Base-by-base conservation (phyloP, 2,329 filamentous ascomycete species). In the Epichloe bromicola region DNA sequence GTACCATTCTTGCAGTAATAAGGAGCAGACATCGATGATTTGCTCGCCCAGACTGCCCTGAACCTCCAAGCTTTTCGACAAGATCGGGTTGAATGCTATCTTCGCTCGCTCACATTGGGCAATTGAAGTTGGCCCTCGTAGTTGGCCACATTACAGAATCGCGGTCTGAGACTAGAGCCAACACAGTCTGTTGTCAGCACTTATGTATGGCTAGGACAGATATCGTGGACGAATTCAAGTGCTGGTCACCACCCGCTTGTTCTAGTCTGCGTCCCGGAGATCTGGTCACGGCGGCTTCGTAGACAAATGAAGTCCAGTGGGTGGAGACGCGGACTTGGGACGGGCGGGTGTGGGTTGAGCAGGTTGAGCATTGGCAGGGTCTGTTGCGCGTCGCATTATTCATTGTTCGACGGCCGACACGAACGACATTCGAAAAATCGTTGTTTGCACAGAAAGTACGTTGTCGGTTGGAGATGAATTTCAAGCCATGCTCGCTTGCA, bases 201-300 rank as follows among this genome's bases (percentile, higher is more conserved):
- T 30, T 30, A 30, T 44, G 41, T 7, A 15, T 44, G 23, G 41
- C 41, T 19, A 44, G 11, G 17, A 19, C 12, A 26, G 20, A 43
- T 19, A 38, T 34, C 33, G 46, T 30, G 48, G 19, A 46, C 38
- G 23, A 41, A 46, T 46, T 50, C 20, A 15, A 19, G 19, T 37
- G 20, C 15, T 39, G 14, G 26, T 23, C 48, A 23, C 43, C n/a
- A 20, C 19, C 41, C 36, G n/a, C 12, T n/a, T 38, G 36, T 38
- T 17, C 7, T 42, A 42, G 39, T 19, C 17, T 23, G 39, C 23
- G 54, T 54, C 57, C 62, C 63, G 59, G 59, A 58, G 62, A 63
- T 65, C 57, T 66, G 61, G 63, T 64, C 63, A 58, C 57, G 62
- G 63, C 61, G 62, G 59, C 57, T 61, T 59, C 58, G 49, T 51